Evolutionary conservation across 441 rosid genomes (phyloP), one percentile per base, ranked within the genome.

Genomic region (Cnidoscolus chayamansa): DNA sequence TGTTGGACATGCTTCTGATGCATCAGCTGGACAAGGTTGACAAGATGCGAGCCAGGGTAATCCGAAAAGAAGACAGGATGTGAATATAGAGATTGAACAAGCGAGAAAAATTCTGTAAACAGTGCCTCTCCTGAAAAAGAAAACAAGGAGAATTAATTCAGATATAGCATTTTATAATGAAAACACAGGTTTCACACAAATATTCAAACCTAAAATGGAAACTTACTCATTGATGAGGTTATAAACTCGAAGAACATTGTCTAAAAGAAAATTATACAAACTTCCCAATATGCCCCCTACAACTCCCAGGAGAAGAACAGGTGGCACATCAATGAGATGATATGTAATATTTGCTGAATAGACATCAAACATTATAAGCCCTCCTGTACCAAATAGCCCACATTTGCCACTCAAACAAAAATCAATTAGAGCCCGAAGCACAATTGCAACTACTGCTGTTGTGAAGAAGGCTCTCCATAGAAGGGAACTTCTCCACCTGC

Each of bases 401-500:
- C 98, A 93, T 70, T 88, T 84, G 40, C 94, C 97, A 68, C 88
- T 87, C 64, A 81, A 73, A 73, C 98, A 93, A 53, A 87, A 78
- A 75, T 93, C 98, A 61, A 93, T 93, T 25, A 91, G 78, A 74
- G 90, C 94, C 66, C 91, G 83, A 50, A 93, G 93, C 30, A 93
- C 78, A 62, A 93, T 76, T 40, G 94, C 96, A 71, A 93, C 97
- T 49, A 86, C 67, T 43, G 97, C 96, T 16, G 98, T 86, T 12
- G 97, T 83, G 77, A 91, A 93, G 87, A 93, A 93, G 71, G 87
- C 84, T 84, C 97, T 90, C 96, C 97, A 91, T 16, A 93, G 79
- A 61, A 91, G 94, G 58, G 92, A 86, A 84, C 96, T 91, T 79
- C 92, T 85, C 98, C 98, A 93, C 98, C 97, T 93, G 83, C 80